Base-by-base conservation (phyloP, 164 flowering plant genomes). In the Sedum album region DNA sequence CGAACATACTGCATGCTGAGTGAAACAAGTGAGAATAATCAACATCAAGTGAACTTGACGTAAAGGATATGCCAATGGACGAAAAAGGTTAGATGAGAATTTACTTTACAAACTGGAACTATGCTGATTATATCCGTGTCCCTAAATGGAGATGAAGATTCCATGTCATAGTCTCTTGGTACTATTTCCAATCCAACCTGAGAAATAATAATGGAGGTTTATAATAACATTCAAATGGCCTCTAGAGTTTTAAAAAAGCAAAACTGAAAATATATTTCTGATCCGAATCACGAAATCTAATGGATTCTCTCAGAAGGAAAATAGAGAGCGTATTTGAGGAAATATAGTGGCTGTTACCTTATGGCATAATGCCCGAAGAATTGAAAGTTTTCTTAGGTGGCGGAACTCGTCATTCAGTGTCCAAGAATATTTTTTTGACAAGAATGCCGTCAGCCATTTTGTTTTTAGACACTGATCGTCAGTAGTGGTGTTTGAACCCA, bases 151-250 rank as follows among this genome's bases (percentile, higher is more conserved):
- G 73, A 74, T 53, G 79, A 74, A 65, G 66, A 69, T 63, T 82
- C 93, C 86, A 91, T 82, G 64, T 91, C 88, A 78, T 85, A 91
- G 73, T 91, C 96, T 78, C 82, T 86, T 41, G 97, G 80, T 67
- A 79, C 78, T 81, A 90, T 77, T 76, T 90, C 98, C 69, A 91
- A 65, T 66, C 97, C 97, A 83, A 91, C 91, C 97, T 90, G 78
- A 25, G 30, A 55, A n/a, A 14, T 55, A 31, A 51, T 25, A 15
- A 67, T 42, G 0, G 17, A 46, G 49, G 30, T 65, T 42, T 33
- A 61, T 55, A 9, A 21, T 55, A n/a, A n/a, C n/a, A n/a, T n/a
- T n/a, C 60, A 21, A 55, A 39, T 14, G 13, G 42, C 13, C 13
- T 14, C 42, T 8, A 39, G 42, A 8, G 42, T 25, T 25, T 7